These are phyloP conservation scores for Candida methanosorbosa DNA, from an alignment of 805 yeast species.

Conservation along the genomic window DNA sequence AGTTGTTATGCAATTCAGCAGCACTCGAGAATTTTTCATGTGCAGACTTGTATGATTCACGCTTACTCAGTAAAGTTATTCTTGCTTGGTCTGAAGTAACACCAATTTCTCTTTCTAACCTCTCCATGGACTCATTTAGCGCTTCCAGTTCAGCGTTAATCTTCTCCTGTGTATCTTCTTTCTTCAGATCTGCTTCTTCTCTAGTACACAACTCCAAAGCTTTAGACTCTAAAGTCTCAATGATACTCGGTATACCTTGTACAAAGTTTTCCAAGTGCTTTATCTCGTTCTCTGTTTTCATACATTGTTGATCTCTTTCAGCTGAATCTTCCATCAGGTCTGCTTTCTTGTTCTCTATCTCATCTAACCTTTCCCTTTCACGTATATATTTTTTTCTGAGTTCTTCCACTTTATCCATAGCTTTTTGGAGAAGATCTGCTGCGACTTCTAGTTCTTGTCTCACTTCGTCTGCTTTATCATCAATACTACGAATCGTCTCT, in stretches of 20 bases:
- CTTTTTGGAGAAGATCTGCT: neutral
- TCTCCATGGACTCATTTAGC: constrained; percentile 37
- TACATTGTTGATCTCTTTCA: constrained; percentile 10
- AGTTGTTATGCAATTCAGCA: constrained; percentile 17
- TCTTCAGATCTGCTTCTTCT: constrained; percentile 31
- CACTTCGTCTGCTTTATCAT: neutral
- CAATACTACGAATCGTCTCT: neutral
- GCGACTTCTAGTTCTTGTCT: neutral
- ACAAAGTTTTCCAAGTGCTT: constrained; percentile 19
- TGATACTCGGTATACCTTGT: constrained; percentile 18
- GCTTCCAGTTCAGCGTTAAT: constrained; percentile 40
- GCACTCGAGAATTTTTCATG: constrained; percentile 29
- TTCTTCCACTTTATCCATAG: neutral
- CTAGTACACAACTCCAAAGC: constrained; percentile 38
- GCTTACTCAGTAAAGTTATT: constrained; percentile 34
- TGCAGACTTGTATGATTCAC: constrained; percentile 34
- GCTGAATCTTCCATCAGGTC: constrained; percentile 4
- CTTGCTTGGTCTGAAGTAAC: constrained; percentile 48
- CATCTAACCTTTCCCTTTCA: neutral
- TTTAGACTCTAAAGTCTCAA: constrained; percentile 11
- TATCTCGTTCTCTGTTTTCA: constrained; percentile 15
- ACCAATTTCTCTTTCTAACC: constrained; percentile 46
- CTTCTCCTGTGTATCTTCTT: constrained; percentile 34
- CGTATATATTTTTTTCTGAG: no score
- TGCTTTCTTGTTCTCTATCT: constrained; percentile 5